Conservation (phyloP, 2,329 filamentous ascomycete genomes). For the Fusarium globosum region DNA sequence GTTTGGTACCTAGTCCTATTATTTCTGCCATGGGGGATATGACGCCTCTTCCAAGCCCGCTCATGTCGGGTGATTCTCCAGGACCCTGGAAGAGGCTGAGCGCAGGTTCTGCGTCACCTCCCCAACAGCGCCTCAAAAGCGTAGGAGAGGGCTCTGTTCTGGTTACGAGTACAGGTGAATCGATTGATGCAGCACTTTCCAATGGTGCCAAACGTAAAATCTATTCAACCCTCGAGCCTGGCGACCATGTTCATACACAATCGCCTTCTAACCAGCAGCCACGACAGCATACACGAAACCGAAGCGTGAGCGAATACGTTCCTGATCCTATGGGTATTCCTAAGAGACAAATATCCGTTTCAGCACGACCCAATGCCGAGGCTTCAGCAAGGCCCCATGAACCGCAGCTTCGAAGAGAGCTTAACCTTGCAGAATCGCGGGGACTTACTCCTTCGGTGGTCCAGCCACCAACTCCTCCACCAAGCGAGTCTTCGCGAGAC, state of each 20-base stretch:
- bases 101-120: constrained; percentile 58
- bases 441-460: constrained; percentile 72
- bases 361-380: constrained; percentile 63
- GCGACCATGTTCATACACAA: constrained; percentile 52
- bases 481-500: constrained; percentile 75
- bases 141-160: constrained; percentile 54
- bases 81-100: constrained; percentile 72
- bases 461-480: constrained; percentile 82
- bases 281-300: constrained; percentile 71
- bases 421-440: constrained; percentile 81
- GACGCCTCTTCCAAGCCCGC: constrained; percentile 81
- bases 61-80: constrained; percentile 72
- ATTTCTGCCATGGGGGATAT: constrained; percentile 81
- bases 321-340: constrained; percentile 77
- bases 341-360: constrained; percentile 79
- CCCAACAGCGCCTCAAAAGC: constrained; percentile 44
- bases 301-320: constrained; percentile 89
- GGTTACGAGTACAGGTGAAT: constrained; percentile 64
- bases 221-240: constrained; percentile 56
- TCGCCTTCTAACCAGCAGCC: constrained; percentile 23
- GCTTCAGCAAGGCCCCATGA: constrained; percentile 50
- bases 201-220: constrained; percentile 68
- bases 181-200: constrained; percentile 61
- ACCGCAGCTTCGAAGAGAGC: constrained; percentile 75
- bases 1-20: constrained; percentile 77